Evolutionary conservation across 2,329 filamentous ascomycete genomes (phyloP).

Genomic region (Alternaria angustiovoidea): DNA sequence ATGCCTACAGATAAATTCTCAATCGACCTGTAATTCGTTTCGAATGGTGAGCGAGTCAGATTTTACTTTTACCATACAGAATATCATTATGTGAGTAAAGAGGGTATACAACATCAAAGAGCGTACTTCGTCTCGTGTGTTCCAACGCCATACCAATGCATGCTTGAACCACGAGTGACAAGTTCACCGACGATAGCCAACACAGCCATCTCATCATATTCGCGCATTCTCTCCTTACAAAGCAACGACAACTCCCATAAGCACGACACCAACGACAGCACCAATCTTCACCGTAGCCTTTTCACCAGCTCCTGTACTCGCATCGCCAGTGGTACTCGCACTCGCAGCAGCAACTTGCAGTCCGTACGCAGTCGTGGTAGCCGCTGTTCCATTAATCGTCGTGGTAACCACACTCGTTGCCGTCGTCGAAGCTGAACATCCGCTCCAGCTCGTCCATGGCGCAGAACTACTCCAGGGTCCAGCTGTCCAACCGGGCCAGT

Average conservation of each 20-base stretch:
- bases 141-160: neutral
- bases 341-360: conserved; percentile 44
- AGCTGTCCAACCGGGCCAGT: conserved; percentile 51
- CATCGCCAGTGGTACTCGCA: conserved; percentile 6
- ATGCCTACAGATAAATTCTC: neutral
- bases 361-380: conserved; percentile 40
- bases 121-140: neutral
- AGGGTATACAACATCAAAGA: neutral
- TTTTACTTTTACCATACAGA: neutral
- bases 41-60: neutral
- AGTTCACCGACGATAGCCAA: neutral
- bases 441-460: conserved; percentile 49
- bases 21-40: neutral
- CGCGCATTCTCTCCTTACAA: conserved; percentile 17
- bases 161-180: neutral
- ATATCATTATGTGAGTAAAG: neutral
- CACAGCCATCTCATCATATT: neutral
- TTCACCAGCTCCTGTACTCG: conserved; percentile 13
- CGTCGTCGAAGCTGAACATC: conserved; percentile 44
- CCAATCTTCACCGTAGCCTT: conserved; percentile 31
- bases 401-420: conserved; percentile 41
- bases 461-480: conserved; percentile 46
- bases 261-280: conserved; percentile 29
- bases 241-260: conserved; percentile 32
- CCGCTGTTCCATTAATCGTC: conserved; percentile 33